A percentile compares a stretch with the other conserved stretches of the same genome.
phyloP scores from a whole-genome alignment of 768 basidiomycete genomes.

The Calocera viscosa region DNA sequence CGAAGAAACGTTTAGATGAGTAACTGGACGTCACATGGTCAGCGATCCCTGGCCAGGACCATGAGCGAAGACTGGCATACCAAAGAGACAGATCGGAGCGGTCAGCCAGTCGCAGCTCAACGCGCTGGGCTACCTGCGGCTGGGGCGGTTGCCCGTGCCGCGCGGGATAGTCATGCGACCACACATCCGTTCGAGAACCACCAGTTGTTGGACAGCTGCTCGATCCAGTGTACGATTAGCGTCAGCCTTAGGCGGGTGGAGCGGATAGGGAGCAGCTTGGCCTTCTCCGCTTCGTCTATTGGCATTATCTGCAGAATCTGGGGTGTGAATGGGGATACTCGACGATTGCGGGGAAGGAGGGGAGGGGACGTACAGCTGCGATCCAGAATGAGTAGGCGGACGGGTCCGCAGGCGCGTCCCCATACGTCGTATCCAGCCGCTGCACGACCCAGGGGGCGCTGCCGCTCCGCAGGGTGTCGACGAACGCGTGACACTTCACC shows the following conservation, averaged over 20 bases:
- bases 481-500: constrained; percentile 46
- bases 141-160: too few relatives aligned
- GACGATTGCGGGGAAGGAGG: constrained; percentile 6
- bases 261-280: constrained; percentile 71
- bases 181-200: constrained; percentile 26
- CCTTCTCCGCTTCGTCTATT: constrained; percentile 81
- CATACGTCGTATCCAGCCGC: constrained; percentile 65
- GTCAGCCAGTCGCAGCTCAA: background rate
- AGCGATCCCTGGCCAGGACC: background rate
- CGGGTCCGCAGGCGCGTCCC: constrained; percentile 60
- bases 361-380: constrained; percentile 42
- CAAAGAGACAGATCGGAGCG: background rate
- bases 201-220: constrained; percentile 53
- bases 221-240: constrained; percentile 90
- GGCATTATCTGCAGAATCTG: constrained; percentile 45
- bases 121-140: too few relatives aligned
- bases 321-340: background rate
- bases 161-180: background rate
- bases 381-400: constrained; percentile 79
- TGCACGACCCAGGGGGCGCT: constrained; percentile 91
- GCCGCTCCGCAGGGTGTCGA: constrained; percentile 49
- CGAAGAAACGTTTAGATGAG: too few relatives aligned
- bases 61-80: background rate
- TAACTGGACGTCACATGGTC: background rate
- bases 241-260: constrained; percentile 65